These are phyloP conservation scores for Kalmanozyma brasiliensis DNA, from an alignment of 1,284 basidiomycete genomes.

Conservation along the genomic window DNA sequence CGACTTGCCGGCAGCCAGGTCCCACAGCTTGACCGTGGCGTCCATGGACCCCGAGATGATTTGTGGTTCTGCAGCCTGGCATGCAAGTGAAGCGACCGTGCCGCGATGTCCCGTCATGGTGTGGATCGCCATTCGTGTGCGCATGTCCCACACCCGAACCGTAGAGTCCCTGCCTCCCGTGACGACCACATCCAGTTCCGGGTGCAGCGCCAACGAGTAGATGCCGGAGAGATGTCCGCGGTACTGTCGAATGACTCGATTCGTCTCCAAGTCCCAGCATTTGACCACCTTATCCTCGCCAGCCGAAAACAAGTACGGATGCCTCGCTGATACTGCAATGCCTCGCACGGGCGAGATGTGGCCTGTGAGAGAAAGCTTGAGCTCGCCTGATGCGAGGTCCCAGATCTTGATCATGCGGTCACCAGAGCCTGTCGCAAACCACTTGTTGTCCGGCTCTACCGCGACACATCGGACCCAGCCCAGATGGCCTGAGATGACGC, in stretches of 20 bases:
- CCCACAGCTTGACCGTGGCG: conserved; percentile 94
- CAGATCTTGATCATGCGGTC: conserved; percentile 99
- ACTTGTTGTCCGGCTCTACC: conserved; percentile 96
- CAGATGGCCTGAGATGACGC: conserved; percentile 96
- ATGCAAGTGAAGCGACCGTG: conserved; percentile 92
- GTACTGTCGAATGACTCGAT: conserved; percentile 98
- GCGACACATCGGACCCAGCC: conserved; percentile 98
- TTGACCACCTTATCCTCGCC: conserved; percentile 99
- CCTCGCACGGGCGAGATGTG: conserved; percentile 97
- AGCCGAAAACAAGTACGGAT: conserved; percentile 96
- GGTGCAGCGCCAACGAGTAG: conserved; percentile 81
- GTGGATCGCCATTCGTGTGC: conserved; percentile 94
- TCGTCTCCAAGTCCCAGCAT: conserved; percentile 98
- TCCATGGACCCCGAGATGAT: conserved; percentile 99
- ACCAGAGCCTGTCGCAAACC: conserved; percentile 98
- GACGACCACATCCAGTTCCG: conserved; percentile 92
- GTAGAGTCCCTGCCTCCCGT: conserved; percentile 94
- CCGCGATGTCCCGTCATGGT: conserved; percentile 91
- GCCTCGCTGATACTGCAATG: conserved; percentile 87
- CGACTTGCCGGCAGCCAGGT: conserved; percentile 96
- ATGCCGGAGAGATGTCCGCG: conserved; percentile 97
- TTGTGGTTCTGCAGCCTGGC: conserved; percentile 95
- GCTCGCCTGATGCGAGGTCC: conserved; percentile 94
- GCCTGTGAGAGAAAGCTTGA: conserved; percentile 93
- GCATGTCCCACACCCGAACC: conserved; percentile 99